Evolutionary conservation across 768 basidiomycete genomes (phyloP), one percentile per base, ranked within the genome.

Genomic region (Boletus tomentosulus): DNA sequence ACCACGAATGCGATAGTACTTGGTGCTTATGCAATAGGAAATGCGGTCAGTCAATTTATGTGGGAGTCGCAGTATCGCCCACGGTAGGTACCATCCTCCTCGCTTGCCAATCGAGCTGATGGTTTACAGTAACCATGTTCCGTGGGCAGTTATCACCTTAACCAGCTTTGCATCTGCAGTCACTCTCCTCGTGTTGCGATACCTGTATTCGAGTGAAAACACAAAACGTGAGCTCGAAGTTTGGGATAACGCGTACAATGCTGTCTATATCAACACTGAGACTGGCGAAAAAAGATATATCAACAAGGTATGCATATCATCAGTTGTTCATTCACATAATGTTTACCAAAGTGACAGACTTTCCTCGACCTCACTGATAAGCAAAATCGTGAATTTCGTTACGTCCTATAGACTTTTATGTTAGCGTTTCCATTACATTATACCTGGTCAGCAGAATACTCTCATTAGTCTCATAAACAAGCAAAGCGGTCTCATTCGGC

Each of bases 291-390:
- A 82, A 60, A 77, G 73, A 62, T 79, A 74, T 60, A 78, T 90
- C 16, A 86, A 89, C 67, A 79, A 76, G 74, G 87, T 82, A 65
- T 51, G 76, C 41, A 12, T 46, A 66, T 24, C 35, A 48, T 6
- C 31, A 3, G 22, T 30, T 33, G n/a, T n/a, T n/a, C 31, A n/a
- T 38, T 25, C 6, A 6, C 22, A 22, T 25, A 13, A 13, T 19
- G 34, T 48, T 53, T 3, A 61, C 45, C 22, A 24, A 35, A 6
- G 9, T 46, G 44, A 56, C 53, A 86, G 84, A 81, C 80, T 48
- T 86, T 87, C 81, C 79, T 89, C 39, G 88, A 89, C 66, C 75
- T 89, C 44, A 89, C 88, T 12, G 88, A 89, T 57, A 74, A 74
- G 11, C 79, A 89, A 69, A 90, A 90, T 59, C 78, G 76, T 37